phyloP scores from a whole-genome alignment of 768 basidiomycete genomes.

The Amanita rubescens region DNA sequence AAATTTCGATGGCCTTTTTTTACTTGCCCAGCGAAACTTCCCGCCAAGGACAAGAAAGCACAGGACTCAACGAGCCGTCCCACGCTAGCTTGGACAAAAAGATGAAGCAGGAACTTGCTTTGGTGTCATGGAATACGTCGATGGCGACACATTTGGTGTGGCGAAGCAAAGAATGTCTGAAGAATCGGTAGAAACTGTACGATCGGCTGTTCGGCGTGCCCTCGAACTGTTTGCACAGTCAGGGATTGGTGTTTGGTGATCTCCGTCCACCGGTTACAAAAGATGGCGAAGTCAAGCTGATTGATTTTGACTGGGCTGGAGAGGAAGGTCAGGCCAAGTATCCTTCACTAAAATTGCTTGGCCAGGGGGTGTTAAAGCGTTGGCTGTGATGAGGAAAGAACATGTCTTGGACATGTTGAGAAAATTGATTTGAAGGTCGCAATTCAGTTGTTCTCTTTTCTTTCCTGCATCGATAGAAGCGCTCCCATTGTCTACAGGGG shows the following conservation, averaged over 20 bases:
- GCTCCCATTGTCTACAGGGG: constrained; percentile 83
- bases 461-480: constrained; percentile 83
- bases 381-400: neutral
- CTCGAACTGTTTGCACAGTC: constrained; percentile 11
- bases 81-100: no score
- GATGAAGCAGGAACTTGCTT: no score
- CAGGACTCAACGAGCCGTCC: no score
- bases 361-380: neutral
- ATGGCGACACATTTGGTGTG: constrained; percentile 10
- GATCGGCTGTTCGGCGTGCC: constrained; percentile 8
- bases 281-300: constrained; percentile 17
- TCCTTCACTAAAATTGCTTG: neutral
- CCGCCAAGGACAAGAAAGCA: no score
- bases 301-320: constrained; percentile 13
- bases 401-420: no score
- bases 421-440: neutral
- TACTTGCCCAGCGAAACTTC: no score
- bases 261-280: constrained; percentile 18
- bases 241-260: constrained; percentile 23
- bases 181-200: constrained; percentile 6
- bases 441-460: no score
- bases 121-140: constrained; percentile 14
- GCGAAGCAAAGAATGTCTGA: constrained; percentile 19
- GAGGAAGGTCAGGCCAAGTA: neutral
- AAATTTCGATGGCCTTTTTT: no score